These are phyloP conservation scores for Harringtonia lauricola DNA, from an alignment of 2,329 filamentous ascomycete species.

Conservation along the genomic window DNA sequence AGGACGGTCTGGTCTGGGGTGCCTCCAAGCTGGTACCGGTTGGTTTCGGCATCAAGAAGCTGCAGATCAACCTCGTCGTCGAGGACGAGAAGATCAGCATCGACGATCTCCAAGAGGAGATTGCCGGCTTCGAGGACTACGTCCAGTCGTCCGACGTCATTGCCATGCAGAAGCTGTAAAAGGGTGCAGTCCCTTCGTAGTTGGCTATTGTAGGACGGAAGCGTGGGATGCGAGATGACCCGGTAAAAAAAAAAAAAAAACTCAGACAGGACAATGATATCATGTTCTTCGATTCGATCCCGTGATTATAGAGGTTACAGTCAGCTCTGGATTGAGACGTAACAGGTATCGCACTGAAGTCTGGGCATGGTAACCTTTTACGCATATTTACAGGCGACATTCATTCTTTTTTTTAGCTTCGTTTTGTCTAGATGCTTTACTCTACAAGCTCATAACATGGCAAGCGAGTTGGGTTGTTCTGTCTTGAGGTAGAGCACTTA, in stretches of 20 bases:
- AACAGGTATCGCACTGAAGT: too few relatives aligned
- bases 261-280: not conserved
- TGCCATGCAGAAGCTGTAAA: constrained; percentile 89
- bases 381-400: too few relatives aligned
- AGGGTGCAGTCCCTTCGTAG: constrained; percentile 1
- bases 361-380: too few relatives aligned
- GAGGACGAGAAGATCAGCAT: constrained; percentile 94
- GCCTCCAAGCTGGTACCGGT: constrained; percentile 78
- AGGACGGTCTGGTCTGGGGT: constrained; percentile 96
- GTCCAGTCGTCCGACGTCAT: constrained; percentile 89
- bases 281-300: too few relatives aligned
- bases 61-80: constrained; percentile 95
- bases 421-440: too few relatives aligned
- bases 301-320: too few relatives aligned
- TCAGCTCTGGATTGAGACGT: too few relatives aligned
- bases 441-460: too few relatives aligned
- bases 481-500: too few relatives aligned
- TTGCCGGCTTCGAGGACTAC: constrained; percentile 77
- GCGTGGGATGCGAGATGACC: not conserved
- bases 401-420: too few relatives aligned
- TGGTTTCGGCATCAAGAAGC: constrained; percentile 97
- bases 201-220: not conserved
- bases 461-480: too few relatives aligned
- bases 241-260: not conserved
- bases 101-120: constrained; percentile 77